Evolutionary conservation across 345 rosid species (phyloP).

Genomic region (Syzygium jambos): DNA sequence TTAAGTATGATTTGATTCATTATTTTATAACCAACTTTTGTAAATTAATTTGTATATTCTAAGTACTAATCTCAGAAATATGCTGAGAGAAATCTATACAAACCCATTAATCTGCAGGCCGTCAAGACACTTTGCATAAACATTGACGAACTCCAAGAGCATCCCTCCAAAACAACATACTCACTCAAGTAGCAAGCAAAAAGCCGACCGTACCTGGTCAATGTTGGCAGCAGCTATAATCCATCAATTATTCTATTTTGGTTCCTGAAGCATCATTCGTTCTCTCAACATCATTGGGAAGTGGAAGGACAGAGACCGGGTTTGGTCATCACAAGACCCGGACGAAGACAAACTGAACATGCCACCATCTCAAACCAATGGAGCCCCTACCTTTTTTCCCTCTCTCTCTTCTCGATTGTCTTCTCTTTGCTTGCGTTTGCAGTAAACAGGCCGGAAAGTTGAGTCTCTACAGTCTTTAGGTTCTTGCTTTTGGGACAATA

Average conservation of each 20-base stretch:
- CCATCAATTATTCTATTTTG: background rate
- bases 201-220: background rate
- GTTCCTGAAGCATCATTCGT: background rate
- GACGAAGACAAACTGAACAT: background rate
- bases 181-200: background rate
- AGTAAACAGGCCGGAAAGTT: background rate
- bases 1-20: background rate
- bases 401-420: background rate
- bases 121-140: background rate
- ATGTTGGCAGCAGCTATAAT: background rate
- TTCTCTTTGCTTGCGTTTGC: background rate
- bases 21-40: background rate
- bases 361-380: background rate
- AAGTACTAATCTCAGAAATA: background rate
- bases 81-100: background rate
- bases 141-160: background rate
- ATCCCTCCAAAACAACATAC: background rate
- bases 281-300: background rate
- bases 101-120: background rate
- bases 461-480: background rate
- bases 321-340: background rate
- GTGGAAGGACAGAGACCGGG: background rate
- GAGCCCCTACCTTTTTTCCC: background rate
- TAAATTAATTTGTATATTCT: background rate
- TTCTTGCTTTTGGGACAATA: background rate